Evolutionary conservation across 2,329 filamentous ascomycete species (phyloP).

Genomic region (Penicillium palitans): DNA sequence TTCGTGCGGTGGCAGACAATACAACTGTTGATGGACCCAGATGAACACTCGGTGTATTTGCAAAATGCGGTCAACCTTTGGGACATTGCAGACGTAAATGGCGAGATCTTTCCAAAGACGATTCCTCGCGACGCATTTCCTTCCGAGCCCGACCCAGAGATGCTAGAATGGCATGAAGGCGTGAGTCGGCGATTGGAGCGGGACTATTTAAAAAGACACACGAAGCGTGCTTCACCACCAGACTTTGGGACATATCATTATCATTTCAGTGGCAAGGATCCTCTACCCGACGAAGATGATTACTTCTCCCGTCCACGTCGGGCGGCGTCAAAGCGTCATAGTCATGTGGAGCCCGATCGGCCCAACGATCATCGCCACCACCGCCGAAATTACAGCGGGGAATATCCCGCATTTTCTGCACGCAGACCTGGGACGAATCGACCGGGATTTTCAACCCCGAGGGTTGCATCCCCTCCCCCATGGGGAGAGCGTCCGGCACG

Average conservation of each 20-base stretch:
- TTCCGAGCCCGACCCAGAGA: conserved; percentile 69
- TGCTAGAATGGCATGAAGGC: conserved; percentile 79
- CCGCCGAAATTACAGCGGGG: conserved; percentile 26
- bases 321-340: conserved; percentile 18
- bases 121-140: conserved; percentile 73
- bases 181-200: conserved; percentile 70
- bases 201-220: conserved; percentile 53
- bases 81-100: conserved; percentile 70
- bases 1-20: conserved; percentile 95
- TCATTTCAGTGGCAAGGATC: conserved; percentile 36
- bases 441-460: conserved; percentile 25
- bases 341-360: conserved; percentile 24
- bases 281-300: conserved; percentile 28
- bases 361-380: conserved; percentile 23
- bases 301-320: conserved; percentile 19
- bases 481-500: conserved; percentile 21
- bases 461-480: conserved; percentile 30
- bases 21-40: conserved; percentile 80
- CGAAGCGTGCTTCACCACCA: conserved; percentile 36
- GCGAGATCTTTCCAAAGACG: conserved; percentile 57
- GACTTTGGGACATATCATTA: conserved; percentile 30
- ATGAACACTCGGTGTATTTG: conserved; percentile 82
- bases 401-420: conserved; percentile 18
- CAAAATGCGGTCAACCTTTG: conserved; percentile 78
- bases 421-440: conserved; percentile 20